Base-by-base conservation (phyloP, 257 asterid species). In the Lycium ferocissimum region DNA sequence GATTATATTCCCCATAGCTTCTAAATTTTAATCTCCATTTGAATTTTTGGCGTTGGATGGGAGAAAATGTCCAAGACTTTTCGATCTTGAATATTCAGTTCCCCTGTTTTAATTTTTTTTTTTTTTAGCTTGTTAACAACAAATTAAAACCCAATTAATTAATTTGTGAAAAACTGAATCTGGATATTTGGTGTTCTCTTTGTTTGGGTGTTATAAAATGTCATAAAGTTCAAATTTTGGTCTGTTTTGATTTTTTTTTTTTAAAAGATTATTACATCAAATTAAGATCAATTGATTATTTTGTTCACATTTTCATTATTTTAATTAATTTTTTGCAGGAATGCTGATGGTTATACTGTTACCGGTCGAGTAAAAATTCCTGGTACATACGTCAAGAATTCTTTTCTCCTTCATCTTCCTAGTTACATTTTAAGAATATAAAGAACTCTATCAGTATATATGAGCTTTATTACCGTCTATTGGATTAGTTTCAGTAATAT, bases 281-380 rank as follows among this genome's bases (percentile, higher is more conserved):
- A 40, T 38, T 38, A 69, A 15, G 40, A 38, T 4, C 51, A 38
- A 5, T 69, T 15, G 26, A 69, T 69, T 71, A 72, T 43, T 73
- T 45, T 45, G 17, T 72, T 38, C 38, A 45, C 10, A 4, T 62
- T 17, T 62, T 11, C n/a, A 47, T 20, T 73, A 5, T 10, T 47
- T 61, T 15, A 3, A 33, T 33, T 63, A 69, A 12, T 81, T 8
- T 3, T 80, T 78, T 17, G 81, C 84, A 89, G 90, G 84, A 86
- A 75, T 47, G 70, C 35, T 62, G 88, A 85, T 82, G 90, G 89
- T 9, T 70, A 84, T 35, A 85, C 87, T 38, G 88, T 87, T 38
- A 89, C 80, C 0, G 91, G 90, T 0, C 84, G 90, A 63, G 90
- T 87, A n/a, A 89, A 85, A 87, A 75, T 89, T 8, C 87, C 90